Evolutionary conservation across 2,329 filamentous ascomycete genomes (phyloP), one percentile per base, ranked within the genome.

Genomic region (Nigrograna mackinnonii): DNA sequence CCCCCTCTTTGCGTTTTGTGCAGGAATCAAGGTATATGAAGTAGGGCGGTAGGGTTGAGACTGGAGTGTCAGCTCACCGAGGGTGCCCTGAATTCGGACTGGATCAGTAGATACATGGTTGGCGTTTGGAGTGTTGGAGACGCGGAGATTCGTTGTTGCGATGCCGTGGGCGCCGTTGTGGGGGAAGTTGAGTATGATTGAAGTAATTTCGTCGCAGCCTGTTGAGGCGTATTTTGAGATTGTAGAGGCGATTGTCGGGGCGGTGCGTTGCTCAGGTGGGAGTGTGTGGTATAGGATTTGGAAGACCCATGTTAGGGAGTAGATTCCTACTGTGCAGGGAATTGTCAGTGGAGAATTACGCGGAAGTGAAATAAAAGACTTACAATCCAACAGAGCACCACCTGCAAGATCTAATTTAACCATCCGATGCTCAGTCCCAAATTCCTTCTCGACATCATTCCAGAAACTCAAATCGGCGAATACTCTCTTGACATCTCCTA

Each of bases 281-380:
- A 90, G 84, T 5, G 86, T 79, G 63, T 89, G 86, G 69, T 94
- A 94, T 20, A 94, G 77, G 36, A 84, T 84, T 70, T 92, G 88
- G 77, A 91, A 92, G 22, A 91, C 78, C 89, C 89, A 95, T 21
- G 88, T 92, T 43, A 95, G 71, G 34, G 87, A 81, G 74, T 95
- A 95, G 66, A 95, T 85, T 46, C 89, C 89, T 45, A 95, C 69
- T 63, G 28, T 47, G 11, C n/a, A 17, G 24, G 24, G 24, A 9
- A n/a, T 28, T 28, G n/a, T 9, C 9, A 28, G 9, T 28, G 24
- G 24, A 28, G n/a, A 28, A 9, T 28, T n/a, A 28, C 24, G n/a
- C 9, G 24, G 24, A 28, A 9, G n/a, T 28, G 24, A 3, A 28
- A 28, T 28, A n/a, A 28, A 33, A 32, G 14, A 63, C 71, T 54